Evolutionary conservation across 306 rosid species (phyloP).

Genomic region (Cicer arietinum): DNA sequence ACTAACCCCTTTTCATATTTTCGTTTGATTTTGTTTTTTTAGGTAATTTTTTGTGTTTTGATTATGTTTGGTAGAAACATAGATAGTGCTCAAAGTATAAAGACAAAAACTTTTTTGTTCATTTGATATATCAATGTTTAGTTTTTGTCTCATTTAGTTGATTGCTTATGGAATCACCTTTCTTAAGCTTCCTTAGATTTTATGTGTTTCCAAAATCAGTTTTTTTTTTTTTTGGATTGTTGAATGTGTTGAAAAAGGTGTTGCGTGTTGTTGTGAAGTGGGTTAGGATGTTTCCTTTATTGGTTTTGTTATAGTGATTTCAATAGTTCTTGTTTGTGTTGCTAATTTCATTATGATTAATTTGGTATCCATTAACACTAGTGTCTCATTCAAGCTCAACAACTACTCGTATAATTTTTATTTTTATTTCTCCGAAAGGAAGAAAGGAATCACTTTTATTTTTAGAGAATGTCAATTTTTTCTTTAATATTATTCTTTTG

Average conservation of each 20-base stretch:
- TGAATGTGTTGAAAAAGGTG: constrained; percentile 4
- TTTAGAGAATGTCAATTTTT: too few species aligned
- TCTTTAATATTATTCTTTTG: too few species aligned
- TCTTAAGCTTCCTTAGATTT: not conserved
- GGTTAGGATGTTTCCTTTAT: not conserved
- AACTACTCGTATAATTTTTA: not conserved
- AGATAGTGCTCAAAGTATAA: not conserved
- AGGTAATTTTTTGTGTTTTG: constrained; percentile 26
- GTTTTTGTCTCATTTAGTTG: constrained; percentile 41
- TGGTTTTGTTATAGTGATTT: constrained; percentile 17
- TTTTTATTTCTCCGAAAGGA: constrained; percentile 21
- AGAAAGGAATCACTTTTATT: not conserved
- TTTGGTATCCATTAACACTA: constrained; percentile 19
- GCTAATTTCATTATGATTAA: constrained; percentile 28
- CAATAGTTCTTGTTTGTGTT: constrained; percentile 17
- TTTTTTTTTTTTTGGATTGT: constrained; percentile 4
- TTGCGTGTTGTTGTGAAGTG: not conserved
- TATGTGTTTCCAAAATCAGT: not conserved
- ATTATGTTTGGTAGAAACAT: constrained; percentile 13
- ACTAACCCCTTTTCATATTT: not conserved
- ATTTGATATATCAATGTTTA: not conserved
- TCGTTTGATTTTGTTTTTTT: not conserved
- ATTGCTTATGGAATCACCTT: constrained; percentile 10
- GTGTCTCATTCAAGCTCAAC: constrained; percentile 23
- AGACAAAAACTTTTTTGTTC: constrained; percentile 12